A percentile compares a stretch with the other conserved stretches of the same genome.
Evolutionary conservation across 352 stramenopile species (phyloP).

Genomic region (Globisporangium alternatum): DNA sequence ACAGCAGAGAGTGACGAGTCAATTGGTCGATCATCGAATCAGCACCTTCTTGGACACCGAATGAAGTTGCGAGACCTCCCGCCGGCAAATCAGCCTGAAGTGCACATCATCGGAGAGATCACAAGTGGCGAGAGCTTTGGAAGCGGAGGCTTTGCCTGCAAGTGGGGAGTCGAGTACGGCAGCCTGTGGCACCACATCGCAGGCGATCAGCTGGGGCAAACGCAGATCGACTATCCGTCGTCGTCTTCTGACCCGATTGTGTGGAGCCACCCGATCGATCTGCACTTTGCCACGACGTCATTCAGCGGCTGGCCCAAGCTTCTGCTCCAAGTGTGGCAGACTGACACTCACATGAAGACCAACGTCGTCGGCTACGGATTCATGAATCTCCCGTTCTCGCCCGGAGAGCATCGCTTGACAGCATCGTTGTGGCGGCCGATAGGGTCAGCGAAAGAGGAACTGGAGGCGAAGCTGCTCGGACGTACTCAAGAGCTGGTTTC

Average conservation of each 20-base stretch:
- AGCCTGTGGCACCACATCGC: conserved; percentile 54
- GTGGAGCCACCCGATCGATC: conserved; percentile 65
- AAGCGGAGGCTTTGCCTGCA: conserved; percentile 47
- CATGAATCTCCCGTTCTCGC: conserved; percentile 45
- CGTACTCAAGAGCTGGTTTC: conserved; percentile 49
- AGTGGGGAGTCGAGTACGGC: conserved; percentile 68
- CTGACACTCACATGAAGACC: conserved; percentile 44
- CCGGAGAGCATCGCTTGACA: conserved; percentile 45
- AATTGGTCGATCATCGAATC: not conserved
- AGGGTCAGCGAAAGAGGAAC: conserved; percentile 45
- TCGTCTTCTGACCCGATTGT: conserved; percentile 26
- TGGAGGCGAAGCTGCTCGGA: conserved; percentile 46
- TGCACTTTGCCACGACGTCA: conserved; percentile 55
- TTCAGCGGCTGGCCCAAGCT: conserved; percentile 68
- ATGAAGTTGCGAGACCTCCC: conserved; percentile 26
- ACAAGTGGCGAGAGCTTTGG: conserved; percentile 49
- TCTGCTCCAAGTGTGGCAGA: conserved; percentile 61
- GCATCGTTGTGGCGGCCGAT: conserved; percentile 60
- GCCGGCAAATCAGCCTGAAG: conserved; percentile 52
- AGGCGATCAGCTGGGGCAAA: conserved; percentile 57
- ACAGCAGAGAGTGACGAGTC: not conserved
- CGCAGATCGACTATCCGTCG: conserved; percentile 54
- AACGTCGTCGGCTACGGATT: conserved; percentile 62
- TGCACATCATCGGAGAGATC: conserved; percentile 74
- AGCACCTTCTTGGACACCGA: not conserved